A percentile compares a stretch with the other conserved stretches of the same genome.
These are phyloP conservation scores for Pseudogymnoascus sp. DNA, from an alignment of 2,329 filamentous ascomycete genomes.

Conservation along the genomic window DNA sequence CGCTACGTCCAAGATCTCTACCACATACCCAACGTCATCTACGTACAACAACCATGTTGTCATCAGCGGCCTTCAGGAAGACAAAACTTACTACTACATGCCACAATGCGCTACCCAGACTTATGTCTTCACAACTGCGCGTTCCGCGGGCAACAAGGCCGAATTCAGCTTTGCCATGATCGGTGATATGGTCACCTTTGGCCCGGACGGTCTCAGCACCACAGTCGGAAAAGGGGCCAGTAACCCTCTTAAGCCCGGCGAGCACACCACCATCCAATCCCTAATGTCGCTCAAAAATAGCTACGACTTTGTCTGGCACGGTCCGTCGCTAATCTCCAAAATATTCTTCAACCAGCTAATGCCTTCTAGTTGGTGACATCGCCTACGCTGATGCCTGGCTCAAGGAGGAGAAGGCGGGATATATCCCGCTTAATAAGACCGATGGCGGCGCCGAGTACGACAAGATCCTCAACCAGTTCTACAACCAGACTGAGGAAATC, in stretches of 20 bases:
- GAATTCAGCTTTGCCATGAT: not conserved
- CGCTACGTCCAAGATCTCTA: not conserved
- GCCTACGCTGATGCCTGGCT: constrained; percentile 52
- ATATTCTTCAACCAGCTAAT: not conserved
- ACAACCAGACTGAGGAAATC: constrained; percentile 45
- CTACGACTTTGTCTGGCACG: not conserved
- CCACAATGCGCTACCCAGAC: not conserved
- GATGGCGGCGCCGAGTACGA: constrained; percentile 32
- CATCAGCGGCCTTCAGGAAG: not conserved
- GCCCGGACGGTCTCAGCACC: constrained; percentile 7
- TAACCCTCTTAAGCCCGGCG: not conserved
- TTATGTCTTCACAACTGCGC: not conserved
- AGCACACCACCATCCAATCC: constrained; percentile 8
- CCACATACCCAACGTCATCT: not conserved
- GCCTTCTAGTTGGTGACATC: constrained; percentile 33
- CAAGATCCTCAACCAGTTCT: constrained; percentile 49
- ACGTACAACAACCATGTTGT: not conserved
- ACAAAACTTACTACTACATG: not conserved
- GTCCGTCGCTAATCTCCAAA: not conserved
- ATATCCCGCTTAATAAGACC: not conserved
- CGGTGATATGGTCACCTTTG: not conserved
- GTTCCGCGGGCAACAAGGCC: not conserved
- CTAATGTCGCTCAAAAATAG: not conserved
- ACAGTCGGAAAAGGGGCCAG: constrained; percentile 1
- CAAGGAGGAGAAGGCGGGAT: constrained; percentile 10